phyloP scores from a whole-genome alignment of 805 yeast species.

The Pichia rugopelliculosa region DNA sequence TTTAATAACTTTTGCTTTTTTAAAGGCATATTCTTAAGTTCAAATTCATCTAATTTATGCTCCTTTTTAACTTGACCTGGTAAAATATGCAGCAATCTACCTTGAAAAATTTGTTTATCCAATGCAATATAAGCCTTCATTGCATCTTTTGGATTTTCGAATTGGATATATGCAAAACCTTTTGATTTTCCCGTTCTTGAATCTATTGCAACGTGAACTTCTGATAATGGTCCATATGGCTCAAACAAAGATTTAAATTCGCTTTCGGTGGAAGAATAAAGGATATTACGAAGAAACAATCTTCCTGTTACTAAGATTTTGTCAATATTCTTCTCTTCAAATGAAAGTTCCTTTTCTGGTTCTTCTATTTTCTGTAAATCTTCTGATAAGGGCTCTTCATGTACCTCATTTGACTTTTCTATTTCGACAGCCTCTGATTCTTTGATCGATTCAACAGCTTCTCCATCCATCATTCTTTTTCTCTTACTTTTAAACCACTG shows the following conservation, averaged over 20 bases:
- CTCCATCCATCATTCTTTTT: constrained; percentile 55
- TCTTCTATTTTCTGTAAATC: constrained; percentile 1
- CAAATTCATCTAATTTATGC: constrained; percentile 84
- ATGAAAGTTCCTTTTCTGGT: constrained; percentile 19
- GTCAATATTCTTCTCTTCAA: constrained; percentile 41
- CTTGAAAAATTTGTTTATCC: constrained; percentile 90
- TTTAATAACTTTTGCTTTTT: constrained; percentile 85
- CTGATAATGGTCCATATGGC: constrained; percentile 66
- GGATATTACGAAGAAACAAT: constrained; percentile 78
- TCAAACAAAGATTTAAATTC: constrained; percentile 65
- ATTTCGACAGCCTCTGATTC: background rate
- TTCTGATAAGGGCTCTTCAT: background rate
- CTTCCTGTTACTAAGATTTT: constrained; percentile 68
- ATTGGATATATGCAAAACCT: constrained; percentile 85
- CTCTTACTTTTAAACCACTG: constrained; percentile 83
- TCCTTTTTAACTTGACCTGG: constrained; percentile 80
- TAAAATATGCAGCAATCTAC: constrained; percentile 81
- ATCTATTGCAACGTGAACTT: constrained; percentile 89
- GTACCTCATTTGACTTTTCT: constrained; percentile 4
- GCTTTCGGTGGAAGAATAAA: constrained; percentile 69
- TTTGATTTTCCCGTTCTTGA: constrained; percentile 85
- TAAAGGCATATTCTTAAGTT: constrained; percentile 80
- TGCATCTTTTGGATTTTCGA: constrained; percentile 63
- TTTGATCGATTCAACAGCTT: constrained; percentile 16
- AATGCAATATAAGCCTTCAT: constrained; percentile 61